A percentile compares a stretch with the other conserved stretches of the same genome.
Conservation (phyloP, 352 stramenopile species). For the Blastocystis hominis region DNA sequence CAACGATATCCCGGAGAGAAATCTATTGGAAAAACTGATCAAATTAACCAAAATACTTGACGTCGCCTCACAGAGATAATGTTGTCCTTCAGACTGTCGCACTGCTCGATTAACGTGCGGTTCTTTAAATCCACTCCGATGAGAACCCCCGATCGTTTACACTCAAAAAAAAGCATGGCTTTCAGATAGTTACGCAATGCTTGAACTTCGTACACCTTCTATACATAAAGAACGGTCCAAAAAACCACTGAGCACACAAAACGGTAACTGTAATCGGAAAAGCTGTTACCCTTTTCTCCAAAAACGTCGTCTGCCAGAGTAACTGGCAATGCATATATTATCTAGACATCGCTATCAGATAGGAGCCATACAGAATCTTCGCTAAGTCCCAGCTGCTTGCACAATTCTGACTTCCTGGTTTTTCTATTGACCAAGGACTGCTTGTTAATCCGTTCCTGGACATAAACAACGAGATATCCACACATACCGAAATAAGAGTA, state of each 20-base stretch:
- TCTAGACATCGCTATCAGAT: neutral
- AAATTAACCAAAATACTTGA: neutral
- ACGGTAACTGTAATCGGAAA: neutral
- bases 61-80: neutral
- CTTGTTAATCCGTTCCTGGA: neutral
- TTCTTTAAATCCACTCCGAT: neutral
- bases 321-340: neutral
- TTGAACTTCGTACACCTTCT: conserved; percentile 8
- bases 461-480: neutral
- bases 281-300: neutral
- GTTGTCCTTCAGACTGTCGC: neutral
- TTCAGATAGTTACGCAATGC: neutral
- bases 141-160: neutral
- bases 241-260: neutral
- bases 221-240: neutral
- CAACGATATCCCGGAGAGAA: neutral
- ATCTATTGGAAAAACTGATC: neutral
- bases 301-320: neutral
- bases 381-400: neutral
- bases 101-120: neutral
- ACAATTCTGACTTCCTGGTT: neutral
- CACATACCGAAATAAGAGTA: neutral
- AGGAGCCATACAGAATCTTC: neutral
- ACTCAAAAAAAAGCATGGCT: neutral
- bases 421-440: neutral